Conservation (phyloP, 2,329 filamentous ascomycete genomes). For the Claviceps paspali region DNA sequence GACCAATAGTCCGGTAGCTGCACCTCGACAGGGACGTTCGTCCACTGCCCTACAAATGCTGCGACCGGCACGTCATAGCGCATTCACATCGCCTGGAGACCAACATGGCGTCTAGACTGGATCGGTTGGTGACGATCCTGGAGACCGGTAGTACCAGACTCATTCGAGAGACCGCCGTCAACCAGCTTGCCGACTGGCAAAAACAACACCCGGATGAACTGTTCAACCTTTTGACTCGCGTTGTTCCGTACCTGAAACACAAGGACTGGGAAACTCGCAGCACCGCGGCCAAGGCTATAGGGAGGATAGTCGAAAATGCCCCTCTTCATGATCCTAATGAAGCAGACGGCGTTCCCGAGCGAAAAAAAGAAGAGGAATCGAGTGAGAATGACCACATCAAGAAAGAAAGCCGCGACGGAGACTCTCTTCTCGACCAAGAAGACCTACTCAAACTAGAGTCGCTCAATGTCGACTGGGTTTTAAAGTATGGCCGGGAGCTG, state of each 20-base stretch:
- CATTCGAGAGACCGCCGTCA: conserved; percentile 92
- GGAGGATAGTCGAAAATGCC: conserved; percentile 84
- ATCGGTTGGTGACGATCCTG: conserved; percentile 76
- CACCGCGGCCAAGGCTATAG: conserved; percentile 84
- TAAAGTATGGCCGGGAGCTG: conserved; percentile 71
- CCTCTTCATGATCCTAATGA: conserved; percentile 77
- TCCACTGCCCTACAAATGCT: neutral
- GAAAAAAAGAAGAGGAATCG: conserved; percentile 24
- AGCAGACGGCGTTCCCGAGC: conserved; percentile 39
- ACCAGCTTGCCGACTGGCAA: conserved; percentile 93
- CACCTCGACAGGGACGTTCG: conserved; percentile 6
- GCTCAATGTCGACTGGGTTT: conserved; percentile 63
- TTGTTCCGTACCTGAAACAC: conserved; percentile 88
- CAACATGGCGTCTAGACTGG: conserved; percentile 40
- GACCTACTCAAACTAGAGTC: conserved; percentile 56
- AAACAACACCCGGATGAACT: conserved; percentile 96
- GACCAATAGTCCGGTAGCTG: conserved; percentile 7
- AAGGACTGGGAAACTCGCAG: conserved; percentile 96
- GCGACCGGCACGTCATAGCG: conserved; percentile 7
- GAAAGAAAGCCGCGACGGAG: conserved; percentile 44
- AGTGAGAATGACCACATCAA: conserved; percentile 33
- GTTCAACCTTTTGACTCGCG: conserved; percentile 83
- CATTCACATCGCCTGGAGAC: conserved; percentile 9
- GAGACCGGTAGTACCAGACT: conserved; percentile 94
- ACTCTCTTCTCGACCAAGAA: conserved; percentile 27